Evolutionary conservation across 2,329 filamentous ascomycete species (phyloP).

Genomic region (Neurospora sp.): DNA sequence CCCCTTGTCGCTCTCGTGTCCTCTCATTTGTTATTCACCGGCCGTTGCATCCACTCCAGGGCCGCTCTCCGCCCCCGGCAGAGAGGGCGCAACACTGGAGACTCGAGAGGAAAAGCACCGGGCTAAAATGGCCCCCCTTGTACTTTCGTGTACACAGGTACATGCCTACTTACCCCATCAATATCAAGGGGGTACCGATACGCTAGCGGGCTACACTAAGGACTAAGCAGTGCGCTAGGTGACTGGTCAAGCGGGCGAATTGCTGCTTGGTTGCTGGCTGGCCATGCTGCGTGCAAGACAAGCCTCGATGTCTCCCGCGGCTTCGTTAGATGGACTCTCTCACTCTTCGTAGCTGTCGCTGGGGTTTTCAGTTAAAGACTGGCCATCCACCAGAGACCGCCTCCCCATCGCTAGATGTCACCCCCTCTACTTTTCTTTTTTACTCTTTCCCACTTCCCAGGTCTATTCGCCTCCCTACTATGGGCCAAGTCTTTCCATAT

Average conservation of each 20-base stretch:
- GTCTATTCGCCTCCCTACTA: conserved; percentile 25
- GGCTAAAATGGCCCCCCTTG: neutral
- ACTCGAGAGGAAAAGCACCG: neutral
- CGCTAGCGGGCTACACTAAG: neutral
- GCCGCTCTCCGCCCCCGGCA: conserved; percentile 10
- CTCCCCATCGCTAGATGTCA: conserved; percentile 22
- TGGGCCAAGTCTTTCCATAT: conserved; percentile 30
- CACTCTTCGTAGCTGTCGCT: neutral
- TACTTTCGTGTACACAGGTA: neutral
- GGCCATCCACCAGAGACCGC: neutral
- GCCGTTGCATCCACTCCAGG: conserved; percentile 17
- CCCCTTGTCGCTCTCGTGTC: conserved; percentile 2
- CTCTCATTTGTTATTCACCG: conserved; percentile 13
- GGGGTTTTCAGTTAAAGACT: neutral
- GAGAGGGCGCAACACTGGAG: conserved; percentile 1
- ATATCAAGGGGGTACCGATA: neutral
- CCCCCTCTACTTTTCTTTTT: conserved; percentile 17
- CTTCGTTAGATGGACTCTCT: neutral
- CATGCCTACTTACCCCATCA: neutral
- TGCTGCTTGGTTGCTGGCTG: neutral
- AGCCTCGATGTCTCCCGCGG: neutral
- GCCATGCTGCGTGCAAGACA: neutral
- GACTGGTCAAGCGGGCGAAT: neutral
- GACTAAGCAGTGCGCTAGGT: neutral
- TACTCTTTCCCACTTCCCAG: conserved; percentile 24